A percentile compares a stretch with the other conserved stretches of the same genome.
phyloP scores from a whole-genome alignment of 1,284 basidiomycete species.

The Rhodotorula glutinis region DNA sequence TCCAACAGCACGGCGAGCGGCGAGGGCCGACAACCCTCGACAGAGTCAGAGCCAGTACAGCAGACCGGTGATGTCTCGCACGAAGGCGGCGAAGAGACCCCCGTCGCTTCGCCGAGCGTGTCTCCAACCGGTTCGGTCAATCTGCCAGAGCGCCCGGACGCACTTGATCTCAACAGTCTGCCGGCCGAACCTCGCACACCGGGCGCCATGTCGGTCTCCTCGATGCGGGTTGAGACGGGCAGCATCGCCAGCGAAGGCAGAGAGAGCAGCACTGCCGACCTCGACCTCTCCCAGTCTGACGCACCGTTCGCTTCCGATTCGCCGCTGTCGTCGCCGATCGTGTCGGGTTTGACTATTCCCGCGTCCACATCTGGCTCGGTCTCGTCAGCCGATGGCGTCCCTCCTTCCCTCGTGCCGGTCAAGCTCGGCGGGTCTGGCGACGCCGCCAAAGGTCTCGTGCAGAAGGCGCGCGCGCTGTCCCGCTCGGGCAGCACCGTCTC shows the following conservation, averaged over 20 bases:
- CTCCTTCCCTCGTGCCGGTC: background rate
- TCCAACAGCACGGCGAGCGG: background rate
- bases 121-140: background rate
- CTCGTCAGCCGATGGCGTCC: background rate
- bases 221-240: conserved; percentile 36
- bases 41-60: background rate
- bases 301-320: conserved; percentile 6
- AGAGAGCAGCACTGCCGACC: conserved; percentile 1
- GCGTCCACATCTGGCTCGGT: background rate
- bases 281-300: background rate
- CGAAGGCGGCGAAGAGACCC: background rate
- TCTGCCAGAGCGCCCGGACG: too few relatives aligned
- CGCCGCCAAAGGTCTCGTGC: background rate
- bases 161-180: background rate
- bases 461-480: background rate
- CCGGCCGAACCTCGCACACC: conserved; percentile 25
- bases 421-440: background rate
- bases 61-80: background rate
- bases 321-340: conserved; percentile 17
- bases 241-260: conserved; percentile 24
- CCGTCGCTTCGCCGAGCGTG: conserved; percentile 4
- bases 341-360: conserved; percentile 8
- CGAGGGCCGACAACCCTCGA: background rate
- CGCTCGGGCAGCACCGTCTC: conserved; percentile 21
- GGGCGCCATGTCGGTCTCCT: conserved; percentile 28